Conservation (phyloP, 2,329 filamentous ascomycete species). For the Botrytis sinoallii region DNA sequence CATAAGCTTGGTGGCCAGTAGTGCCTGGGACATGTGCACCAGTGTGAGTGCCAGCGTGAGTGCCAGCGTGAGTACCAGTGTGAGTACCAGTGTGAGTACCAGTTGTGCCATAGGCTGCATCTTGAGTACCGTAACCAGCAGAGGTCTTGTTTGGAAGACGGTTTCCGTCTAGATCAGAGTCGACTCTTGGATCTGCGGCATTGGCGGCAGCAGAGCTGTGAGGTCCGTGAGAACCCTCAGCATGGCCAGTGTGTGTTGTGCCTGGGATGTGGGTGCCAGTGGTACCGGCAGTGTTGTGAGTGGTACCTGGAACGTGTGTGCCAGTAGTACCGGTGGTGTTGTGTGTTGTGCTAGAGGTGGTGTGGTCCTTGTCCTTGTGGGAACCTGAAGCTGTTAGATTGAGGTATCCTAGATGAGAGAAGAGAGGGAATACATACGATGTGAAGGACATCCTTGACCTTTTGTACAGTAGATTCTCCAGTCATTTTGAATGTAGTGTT, state of each 20-base stretch:
- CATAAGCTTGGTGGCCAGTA: neutral
- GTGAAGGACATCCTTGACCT: slow-evolving; percentile 46
- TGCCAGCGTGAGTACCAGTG: neutral
- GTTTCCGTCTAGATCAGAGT: slow-evolving; percentile 46
- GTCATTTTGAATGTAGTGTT: slow-evolving; percentile 40
- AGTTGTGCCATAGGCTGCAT: slow-evolving; percentile 27
- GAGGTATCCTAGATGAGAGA: neutral
- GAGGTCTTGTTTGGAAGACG: slow-evolving; percentile 28
- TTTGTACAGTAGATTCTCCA: slow-evolving; percentile 43
- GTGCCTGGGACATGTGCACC: neutral
- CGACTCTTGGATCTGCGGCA: slow-evolving; percentile 40
- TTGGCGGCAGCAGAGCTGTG: slow-evolving; percentile 40
- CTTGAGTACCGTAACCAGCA: neutral
- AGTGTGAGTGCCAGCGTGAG: neutral
- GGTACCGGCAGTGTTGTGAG: neutral
- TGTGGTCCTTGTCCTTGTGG: neutral
- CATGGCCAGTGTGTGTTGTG: slow-evolving; percentile 22
- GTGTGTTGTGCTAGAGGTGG: neutral
- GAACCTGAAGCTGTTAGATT: neutral
- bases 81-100: neutral
- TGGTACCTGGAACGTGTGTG: neutral
- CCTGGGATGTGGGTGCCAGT: slow-evolving; percentile 3
- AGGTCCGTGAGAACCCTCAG: slow-evolving; percentile 29
- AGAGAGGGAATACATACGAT: neutral
- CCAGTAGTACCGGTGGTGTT: neutral